phyloP scores from a whole-genome alignment of 164 flowering plant species.

The Chloranthus sessilifolius region DNA sequence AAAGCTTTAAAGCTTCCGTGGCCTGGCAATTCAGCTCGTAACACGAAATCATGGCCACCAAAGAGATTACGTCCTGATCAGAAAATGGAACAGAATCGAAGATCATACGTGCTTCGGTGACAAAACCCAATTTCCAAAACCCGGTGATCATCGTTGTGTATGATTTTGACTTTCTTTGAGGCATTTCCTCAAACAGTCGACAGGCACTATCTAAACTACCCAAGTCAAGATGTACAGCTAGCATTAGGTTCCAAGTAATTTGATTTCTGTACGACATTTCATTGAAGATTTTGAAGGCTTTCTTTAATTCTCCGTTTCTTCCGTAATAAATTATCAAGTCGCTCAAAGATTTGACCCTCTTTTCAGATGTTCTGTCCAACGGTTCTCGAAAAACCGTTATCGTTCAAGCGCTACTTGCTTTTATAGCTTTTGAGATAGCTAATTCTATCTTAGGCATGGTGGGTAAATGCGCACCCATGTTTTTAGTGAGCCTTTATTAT shows the following conservation, averaged over 20 bases:
- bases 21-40: slow-evolving; percentile 16
- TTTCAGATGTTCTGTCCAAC: not conserved
- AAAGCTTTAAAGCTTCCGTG: slow-evolving; percentile 17
- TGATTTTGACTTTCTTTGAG: slow-evolving; percentile 14
- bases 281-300: slow-evolving; percentile 17
- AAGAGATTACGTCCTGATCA: slow-evolving; percentile 19
- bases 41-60: slow-evolving; percentile 32
- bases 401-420: too few relatives aligned
- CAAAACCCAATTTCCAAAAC: slow-evolving; percentile 18
- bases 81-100: slow-evolving; percentile 17
- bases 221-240: slow-evolving; percentile 10
- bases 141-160: slow-evolving; percentile 22
- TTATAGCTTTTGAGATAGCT: too few relatives aligned
- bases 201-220: slow-evolving; percentile 13
- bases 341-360: slow-evolving; percentile 11
- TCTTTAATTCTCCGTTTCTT: slow-evolving; percentile 17
- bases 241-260: slow-evolving; percentile 25
- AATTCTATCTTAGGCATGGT: too few relatives aligned
- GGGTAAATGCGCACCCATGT: too few relatives aligned
- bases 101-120: slow-evolving; percentile 15
- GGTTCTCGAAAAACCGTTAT: too few relatives aligned
- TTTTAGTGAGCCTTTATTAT: too few relatives aligned
- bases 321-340: slow-evolving; percentile 18
- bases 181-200: slow-evolving; percentile 18
- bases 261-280: slow-evolving; percentile 25